Base-by-base conservation (phyloP, 768 basidiomycete species). In the Kwoniella mangroviensis region DNA sequence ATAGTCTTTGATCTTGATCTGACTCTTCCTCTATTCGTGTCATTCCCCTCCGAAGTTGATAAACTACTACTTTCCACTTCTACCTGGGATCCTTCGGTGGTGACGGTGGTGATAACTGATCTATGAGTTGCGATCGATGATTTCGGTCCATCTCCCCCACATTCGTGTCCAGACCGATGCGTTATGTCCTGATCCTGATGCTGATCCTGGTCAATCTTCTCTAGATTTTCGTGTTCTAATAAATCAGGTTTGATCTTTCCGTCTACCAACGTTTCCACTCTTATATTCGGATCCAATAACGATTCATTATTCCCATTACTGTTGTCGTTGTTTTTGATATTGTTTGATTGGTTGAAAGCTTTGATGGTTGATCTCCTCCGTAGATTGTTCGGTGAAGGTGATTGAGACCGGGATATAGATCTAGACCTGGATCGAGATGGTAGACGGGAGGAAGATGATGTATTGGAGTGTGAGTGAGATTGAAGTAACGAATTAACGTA, bases 301-400 rank as follows among this genome's bases (percentile, higher is more conserved):
- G 13, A 51, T 51, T 51, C 49, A 34, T 34, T 34, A 7, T 6
- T 34, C 34, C 34, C 34, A 34, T 34, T 7, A 34, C 34, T 34
- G 34, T 34, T 34, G 34, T 34, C 9, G 34, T 7, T 7, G 34
- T 34, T n/a, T n/a, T n/a, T 1, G 34, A 34, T 34, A 7, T 34
- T 34, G 13, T 17, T 49, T 10, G 2, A 13, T n/a, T 54, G 34
- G 34, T 54, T 54, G 12, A 7, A 21, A 4, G 19, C 53, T 54
- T 54, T 54, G n/a, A 54, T 21, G 22, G 53, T 54, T 54, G 53
- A 54, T 54, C 21, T 54, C 12, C 53, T 54, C 15, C 53, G 11
- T 22, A 54, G 6, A 11, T 54, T 22, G 5, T 24, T n/a, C 5
- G 53, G 21, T 7, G 52, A 53, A 9, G 52, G n/a, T n/a, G n/a